A percentile compares a stretch with the other conserved stretches of the same genome.
Conservation (phyloP, 2,329 filamentous ascomycete genomes). For the Aspergillus clavatus region DNA sequence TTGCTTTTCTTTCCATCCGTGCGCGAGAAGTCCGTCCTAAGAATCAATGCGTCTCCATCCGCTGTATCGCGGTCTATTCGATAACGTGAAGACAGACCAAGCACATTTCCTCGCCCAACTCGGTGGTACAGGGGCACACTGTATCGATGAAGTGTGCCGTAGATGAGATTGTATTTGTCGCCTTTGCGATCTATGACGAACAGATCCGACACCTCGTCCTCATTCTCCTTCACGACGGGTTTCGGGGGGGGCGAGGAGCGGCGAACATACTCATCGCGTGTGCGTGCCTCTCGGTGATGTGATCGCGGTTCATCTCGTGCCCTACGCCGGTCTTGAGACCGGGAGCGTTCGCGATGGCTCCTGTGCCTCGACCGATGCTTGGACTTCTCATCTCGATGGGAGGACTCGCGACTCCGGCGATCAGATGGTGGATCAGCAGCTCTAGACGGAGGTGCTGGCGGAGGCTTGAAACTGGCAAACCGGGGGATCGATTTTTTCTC, state of each 20-base stretch:
- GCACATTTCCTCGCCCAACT: slow-evolving; percentile 61
- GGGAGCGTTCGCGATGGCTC: slow-evolving; percentile 21
- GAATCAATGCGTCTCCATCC: slow-evolving; percentile 37
- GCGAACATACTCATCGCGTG: slow-evolving; percentile 4
- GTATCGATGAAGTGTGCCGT: slow-evolving; percentile 68
- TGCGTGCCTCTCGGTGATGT: slow-evolving; percentile 10
- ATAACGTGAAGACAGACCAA: slow-evolving; percentile 59
- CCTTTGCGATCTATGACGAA: slow-evolving; percentile 69
- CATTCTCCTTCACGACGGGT: slow-evolving; percentile 11
- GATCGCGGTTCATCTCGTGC: slow-evolving; percentile 12
- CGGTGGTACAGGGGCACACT: slow-evolving; percentile 67
- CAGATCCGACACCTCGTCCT: slow-evolving; percentile 25
- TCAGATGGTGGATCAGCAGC: slow-evolving; percentile 19
- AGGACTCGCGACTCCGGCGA: slow-evolving; percentile 16
- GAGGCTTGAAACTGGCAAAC: slow-evolving; percentile 69
- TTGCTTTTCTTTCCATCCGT: slow-evolving; percentile 45
- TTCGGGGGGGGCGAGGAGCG: slow-evolving; percentile 6
- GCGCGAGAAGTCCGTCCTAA: slow-evolving; percentile 28
- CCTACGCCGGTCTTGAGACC: slow-evolving; percentile 16
- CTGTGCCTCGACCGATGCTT: slow-evolving; percentile 22
- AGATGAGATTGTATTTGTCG: slow-evolving; percentile 69
- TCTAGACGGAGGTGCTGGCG: slow-evolving; percentile 24
- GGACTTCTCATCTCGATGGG: slow-evolving; percentile 18
- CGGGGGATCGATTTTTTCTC: slow-evolving; percentile 54
- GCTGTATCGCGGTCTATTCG: slow-evolving; percentile 62